Evolutionary conservation across 2,329 filamentous ascomycete species (phyloP).

Genomic region (Coniella lustricola): DNA sequence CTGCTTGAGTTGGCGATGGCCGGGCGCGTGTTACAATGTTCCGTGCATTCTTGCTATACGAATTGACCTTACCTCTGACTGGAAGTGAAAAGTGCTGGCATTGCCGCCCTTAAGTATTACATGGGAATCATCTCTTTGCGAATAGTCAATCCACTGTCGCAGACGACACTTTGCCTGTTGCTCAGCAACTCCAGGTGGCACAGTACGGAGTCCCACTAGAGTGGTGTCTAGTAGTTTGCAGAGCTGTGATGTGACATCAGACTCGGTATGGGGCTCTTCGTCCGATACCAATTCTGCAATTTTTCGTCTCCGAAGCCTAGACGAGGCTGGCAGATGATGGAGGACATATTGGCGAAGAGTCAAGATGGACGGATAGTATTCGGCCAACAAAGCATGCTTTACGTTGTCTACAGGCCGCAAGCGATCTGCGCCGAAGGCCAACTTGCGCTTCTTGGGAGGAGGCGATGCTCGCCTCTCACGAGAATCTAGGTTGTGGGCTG

Average conservation of each 20-base stretch:
- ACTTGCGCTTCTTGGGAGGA: slow-evolving; percentile 19
- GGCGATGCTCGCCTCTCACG: neutral
- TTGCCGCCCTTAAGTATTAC: slow-evolving; percentile 44
- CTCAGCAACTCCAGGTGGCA: slow-evolving; percentile 22
- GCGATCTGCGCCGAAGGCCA: neutral
- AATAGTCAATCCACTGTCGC: slow-evolving; percentile 54
- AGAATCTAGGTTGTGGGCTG: neutral
- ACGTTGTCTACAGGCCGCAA: slow-evolving; percentile 19
- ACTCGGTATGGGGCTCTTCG: neutral
- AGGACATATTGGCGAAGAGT: slow-evolving; percentile 67
- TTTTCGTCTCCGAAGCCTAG: slow-evolving; percentile 54
- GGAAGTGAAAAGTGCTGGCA: slow-evolving; percentile 41
- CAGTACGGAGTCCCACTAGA: slow-evolving; percentile 48
- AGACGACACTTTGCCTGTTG: slow-evolving; percentile 33
- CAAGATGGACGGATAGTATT: slow-evolving; percentile 59
- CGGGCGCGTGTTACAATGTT: too few species aligned
- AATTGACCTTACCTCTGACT: slow-evolving; percentile 56
- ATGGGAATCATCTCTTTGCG: slow-evolving; percentile 53
- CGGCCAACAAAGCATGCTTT: slow-evolving; percentile 57
- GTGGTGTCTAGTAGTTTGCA: slow-evolving; percentile 59
- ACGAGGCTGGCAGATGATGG: slow-evolving; percentile 56
- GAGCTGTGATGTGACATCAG: slow-evolving; percentile 35
- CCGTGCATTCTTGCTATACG: too few species aligned
- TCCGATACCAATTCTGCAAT: slow-evolving; percentile 37
- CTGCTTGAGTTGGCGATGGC: too few species aligned